phyloP scores from a whole-genome alignment of 208 protist genomes.

The Phytomonas sp. region DNA sequence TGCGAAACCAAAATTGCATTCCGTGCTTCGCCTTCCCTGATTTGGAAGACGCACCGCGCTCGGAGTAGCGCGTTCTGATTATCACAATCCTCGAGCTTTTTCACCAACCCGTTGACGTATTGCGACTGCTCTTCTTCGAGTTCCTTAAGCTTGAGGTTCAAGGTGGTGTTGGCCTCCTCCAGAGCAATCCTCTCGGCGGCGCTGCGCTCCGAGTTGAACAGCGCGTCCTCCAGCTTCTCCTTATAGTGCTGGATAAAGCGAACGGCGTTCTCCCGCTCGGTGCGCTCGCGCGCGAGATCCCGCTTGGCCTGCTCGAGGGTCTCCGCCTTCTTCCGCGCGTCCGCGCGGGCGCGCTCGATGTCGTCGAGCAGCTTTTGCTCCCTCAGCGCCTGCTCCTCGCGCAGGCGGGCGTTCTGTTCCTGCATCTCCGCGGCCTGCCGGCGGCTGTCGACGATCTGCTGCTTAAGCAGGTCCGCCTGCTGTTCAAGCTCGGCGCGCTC shows the following conservation, averaged over 20 bases:
- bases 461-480: conserved; percentile 15
- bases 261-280: conserved; percentile 20
- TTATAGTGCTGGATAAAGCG: conserved; percentile 14
- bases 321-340: background rate
- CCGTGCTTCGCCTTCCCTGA: background rate
- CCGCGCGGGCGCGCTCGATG: background rate
- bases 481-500: conserved; percentile 22
- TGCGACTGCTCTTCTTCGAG: conserved; percentile 5
- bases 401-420: conserved; percentile 17
- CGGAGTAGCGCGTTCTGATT: too few relatives aligned
- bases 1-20: background rate
- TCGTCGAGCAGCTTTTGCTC: conserved; percentile 25
- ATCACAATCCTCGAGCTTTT: background rate
- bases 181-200: conserved; percentile 6
- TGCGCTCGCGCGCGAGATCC: conserved; percentile 13
- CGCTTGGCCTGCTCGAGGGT: conserved; percentile 12
- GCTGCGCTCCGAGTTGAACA: conserved; percentile 9
- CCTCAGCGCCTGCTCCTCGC: conserved; percentile 19
- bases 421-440: conserved; percentile 20
- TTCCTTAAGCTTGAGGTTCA: conserved; percentile 6
- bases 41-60: background rate
- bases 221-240: conserved; percentile 13
- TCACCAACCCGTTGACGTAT: background rate
- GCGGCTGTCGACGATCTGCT: conserved; percentile 19
- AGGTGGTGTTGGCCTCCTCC: background rate